Evolutionary conservation across 2,329 filamentous ascomycete species (phyloP).

Genomic region (Zarea fungicola): DNA sequence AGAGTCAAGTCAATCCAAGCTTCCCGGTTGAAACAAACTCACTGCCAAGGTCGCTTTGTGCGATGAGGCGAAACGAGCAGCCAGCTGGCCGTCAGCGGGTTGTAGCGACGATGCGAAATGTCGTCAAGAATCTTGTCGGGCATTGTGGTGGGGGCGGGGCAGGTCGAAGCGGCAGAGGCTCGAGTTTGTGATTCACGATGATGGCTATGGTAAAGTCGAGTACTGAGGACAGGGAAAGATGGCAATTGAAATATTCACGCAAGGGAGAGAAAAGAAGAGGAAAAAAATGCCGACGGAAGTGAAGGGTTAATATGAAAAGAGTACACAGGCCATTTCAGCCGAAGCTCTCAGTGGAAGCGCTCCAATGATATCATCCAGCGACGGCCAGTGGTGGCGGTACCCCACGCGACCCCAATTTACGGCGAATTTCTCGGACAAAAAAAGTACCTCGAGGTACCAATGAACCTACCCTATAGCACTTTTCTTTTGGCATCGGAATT

Average conservation of each 20-base stretch:
- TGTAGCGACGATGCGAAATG: constrained; percentile 93
- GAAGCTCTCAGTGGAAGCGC: constrained; percentile 9
- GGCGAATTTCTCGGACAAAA: constrained; percentile 9
- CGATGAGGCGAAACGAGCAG: constrained; percentile 92
- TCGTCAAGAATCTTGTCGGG: constrained; percentile 78
- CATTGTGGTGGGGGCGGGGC: constrained; percentile 44
- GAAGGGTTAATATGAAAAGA: not conserved
- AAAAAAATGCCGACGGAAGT: not conserved
- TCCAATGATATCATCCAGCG: constrained; percentile 12
- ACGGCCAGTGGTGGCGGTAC: not conserved
- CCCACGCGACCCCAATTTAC: constrained; percentile 9
- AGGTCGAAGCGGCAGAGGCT: no score
- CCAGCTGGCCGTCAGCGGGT: constrained; percentile 85
- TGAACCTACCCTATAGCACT: no score
- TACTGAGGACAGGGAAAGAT: no score
- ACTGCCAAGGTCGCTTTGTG: constrained; percentile 98
- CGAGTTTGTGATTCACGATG: not conserved
- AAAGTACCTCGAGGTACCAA: not conserved
- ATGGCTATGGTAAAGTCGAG: no score
- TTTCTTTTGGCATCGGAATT: no score
- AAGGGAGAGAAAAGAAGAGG: not conserved
- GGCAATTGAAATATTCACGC: no score
- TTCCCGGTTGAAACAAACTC: constrained; percentile 36
- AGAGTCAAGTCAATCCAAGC: constrained; percentile 4
- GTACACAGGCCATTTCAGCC: not conserved